Base-by-base conservation (phyloP, 352 stramenopile genomes). In the Globisporangium sylvaticum region DNA sequence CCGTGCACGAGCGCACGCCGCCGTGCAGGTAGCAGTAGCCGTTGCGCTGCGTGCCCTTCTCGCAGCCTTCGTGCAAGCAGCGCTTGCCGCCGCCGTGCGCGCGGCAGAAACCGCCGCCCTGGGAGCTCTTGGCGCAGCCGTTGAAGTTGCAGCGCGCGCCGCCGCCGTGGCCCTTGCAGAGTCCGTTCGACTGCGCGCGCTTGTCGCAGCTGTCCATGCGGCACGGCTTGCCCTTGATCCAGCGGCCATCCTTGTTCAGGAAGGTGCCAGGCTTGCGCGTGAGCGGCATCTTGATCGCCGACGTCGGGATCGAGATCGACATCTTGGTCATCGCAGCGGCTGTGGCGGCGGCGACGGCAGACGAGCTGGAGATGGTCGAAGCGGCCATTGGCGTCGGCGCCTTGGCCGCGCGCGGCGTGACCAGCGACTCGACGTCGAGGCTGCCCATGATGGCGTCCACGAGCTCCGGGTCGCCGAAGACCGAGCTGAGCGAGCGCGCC, bases 181-280 rank as follows among this genome's bases (percentile, higher is more conserved):
- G 72, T 6, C 86, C 83, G 48, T 87, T 92, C 12, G 86, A 94
- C 71, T 94, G 86, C 44, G 84, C 86, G 37, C 82, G 80, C 72
- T 92, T 92, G 61, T 92, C 83, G 58, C 85, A 93, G 20, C 74
- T 74, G 65, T 84, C 75, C 69, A 88, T 84, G 58, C 79, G 81
- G 70, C 85, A 94, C 9, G 82, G 83, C 69, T 94, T 94, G 73
- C 85, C 85, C 74, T 93, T 93, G 75, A 93, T 93, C 85, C 85
- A 94, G 2, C 85, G 85, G n/a, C 85, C 85, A 67, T 94, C 85
- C 79, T 94, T 94, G 73, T 94, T 94, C 12, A 94, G 73, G 71
- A 94, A 94, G n/a, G 85, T 94, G 31, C 85, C 85, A 3, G 85
- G 83, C 59, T 90, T 90, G 64, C 85, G 83, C 10, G 84, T 70